A percentile compares a stretch with the other conserved stretches of the same genome.
These are phyloP conservation scores for Zea luxurians DNA, from an alignment of 176 grass and related monocot species.

Conservation along the genomic window DNA sequence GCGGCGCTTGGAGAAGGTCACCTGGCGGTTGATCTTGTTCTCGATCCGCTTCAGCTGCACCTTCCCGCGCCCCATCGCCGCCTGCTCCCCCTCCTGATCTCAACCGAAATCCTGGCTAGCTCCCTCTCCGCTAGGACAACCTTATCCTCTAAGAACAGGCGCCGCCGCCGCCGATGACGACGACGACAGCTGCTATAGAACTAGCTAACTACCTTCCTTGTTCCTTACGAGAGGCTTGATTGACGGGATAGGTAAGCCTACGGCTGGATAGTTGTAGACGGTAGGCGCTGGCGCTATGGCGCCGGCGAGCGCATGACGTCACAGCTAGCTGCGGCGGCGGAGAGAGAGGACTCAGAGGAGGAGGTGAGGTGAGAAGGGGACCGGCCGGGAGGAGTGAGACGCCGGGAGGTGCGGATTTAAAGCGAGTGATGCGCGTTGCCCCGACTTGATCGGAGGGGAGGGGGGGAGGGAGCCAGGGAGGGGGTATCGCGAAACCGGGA, in stretches of 20 bases:
- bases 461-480: neutral
- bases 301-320: slow-evolving; percentile 5
- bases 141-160: neutral
- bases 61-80: slow-evolving; percentile 80
- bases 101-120: neutral
- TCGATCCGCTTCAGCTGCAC: slow-evolving; percentile 96
- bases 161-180: neutral
- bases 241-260: neutral
- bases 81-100: neutral
- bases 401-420: slow-evolving; percentile 25
- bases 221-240: neutral
- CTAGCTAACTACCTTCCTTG: neutral
- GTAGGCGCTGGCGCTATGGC: neutral
- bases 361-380: neutral
- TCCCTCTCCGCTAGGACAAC: neutral
- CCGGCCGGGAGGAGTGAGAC: neutral
- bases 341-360: neutral
- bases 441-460: slow-evolving; percentile 20
- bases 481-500: slow-evolving; percentile 28
- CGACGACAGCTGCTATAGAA: neutral
- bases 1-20: slow-evolving; percentile 89
- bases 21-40: slow-evolving; percentile 95
- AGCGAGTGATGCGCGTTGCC: slow-evolving; percentile 16
- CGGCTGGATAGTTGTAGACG: no score
- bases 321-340: neutral